A percentile compares a stretch with the other conserved stretches of the same genome.
These are phyloP conservation scores for Fomes fomentarius DNA, from an alignment of 1,284 basidiomycete genomes.

Conservation along the genomic window DNA sequence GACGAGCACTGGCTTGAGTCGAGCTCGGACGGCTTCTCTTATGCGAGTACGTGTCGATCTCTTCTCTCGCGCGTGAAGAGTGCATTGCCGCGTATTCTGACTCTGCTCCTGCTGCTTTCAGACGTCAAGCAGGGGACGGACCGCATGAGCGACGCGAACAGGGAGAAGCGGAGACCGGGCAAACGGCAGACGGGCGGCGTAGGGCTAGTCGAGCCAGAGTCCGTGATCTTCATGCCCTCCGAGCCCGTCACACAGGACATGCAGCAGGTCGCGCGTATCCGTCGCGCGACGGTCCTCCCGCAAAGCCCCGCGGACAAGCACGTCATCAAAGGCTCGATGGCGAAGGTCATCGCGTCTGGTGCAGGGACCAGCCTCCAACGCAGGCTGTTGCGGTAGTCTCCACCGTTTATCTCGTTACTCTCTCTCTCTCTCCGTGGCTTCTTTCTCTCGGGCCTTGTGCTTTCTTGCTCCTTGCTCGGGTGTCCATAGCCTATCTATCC, in stretches of 20 bases:
- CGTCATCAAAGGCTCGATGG: slow-evolving; percentile 58
- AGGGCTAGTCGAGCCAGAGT: slow-evolving; percentile 12
- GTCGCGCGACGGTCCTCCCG: slow-evolving; percentile 42
- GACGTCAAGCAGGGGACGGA: slow-evolving; percentile 20
- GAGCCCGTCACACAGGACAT: slow-evolving; percentile 41
- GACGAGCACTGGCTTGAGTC: slow-evolving; percentile 66
- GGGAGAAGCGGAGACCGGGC: slow-evolving; percentile 12
- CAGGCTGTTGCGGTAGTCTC: slow-evolving; percentile 16
- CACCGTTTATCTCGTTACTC: background rate
- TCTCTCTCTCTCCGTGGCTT: background rate
- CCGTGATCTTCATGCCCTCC: slow-evolving; percentile 21
- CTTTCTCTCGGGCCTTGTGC: background rate
- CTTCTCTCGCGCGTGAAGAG: too few relatives aligned
- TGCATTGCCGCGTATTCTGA: slow-evolving; percentile 13
- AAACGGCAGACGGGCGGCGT: slow-evolving; percentile 6
- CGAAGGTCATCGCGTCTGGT: slow-evolving; percentile 45
- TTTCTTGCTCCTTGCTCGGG: background rate
- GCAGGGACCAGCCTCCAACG: slow-evolving; percentile 21
- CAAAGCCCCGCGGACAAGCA: slow-evolving; percentile 48
- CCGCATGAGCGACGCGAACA: slow-evolving; percentile 17
- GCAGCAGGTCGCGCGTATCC: slow-evolving; percentile 43
- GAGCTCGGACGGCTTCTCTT: slow-evolving; percentile 57
- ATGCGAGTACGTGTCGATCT: slow-evolving; percentile 44
- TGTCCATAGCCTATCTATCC: too few relatives aligned
- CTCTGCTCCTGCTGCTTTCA: background rate